phyloP scores from a whole-genome alignment of 1,139 yeast species.

The Suhomyces chickasaworum region DNA sequence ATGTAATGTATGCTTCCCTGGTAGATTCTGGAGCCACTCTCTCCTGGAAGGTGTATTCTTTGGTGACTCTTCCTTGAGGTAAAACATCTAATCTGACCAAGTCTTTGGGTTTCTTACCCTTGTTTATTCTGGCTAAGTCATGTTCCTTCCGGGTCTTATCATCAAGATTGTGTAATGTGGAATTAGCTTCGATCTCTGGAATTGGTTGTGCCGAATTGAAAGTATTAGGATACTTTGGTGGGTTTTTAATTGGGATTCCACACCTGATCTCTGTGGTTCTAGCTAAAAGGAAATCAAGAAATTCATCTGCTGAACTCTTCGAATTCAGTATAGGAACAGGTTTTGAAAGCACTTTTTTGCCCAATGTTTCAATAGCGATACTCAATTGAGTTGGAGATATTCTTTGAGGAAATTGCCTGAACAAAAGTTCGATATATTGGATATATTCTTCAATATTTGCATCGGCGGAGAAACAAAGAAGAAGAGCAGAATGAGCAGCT shows the following conservation, averaged over 20 bases:
- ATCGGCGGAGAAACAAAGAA: conserved; percentile 43
- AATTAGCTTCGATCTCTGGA: conserved; percentile 37
- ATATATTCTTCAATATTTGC: conserved; percentile 34
- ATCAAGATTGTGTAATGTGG: conserved; percentile 36
- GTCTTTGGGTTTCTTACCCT: conserved; percentile 39
- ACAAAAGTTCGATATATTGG: conserved; percentile 36
- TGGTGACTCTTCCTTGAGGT: conserved; percentile 20
- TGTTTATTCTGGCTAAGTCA: conserved; percentile 35
- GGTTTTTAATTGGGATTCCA: conserved; percentile 29
- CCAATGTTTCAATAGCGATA: conserved; percentile 60
- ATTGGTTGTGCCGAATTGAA: conserved; percentile 45
- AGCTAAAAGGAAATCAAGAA: conserved; percentile 44
- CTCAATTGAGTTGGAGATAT: conserved; percentile 60
- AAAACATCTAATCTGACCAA: conserved; percentile 23
- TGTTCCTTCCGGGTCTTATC: conserved; percentile 22
- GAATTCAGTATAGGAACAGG: conserved; percentile 26
- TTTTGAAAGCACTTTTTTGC: conserved; percentile 51
- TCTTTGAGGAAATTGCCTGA: conserved; percentile 56
- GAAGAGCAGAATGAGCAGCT: conserved; percentile 67
- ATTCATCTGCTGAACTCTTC: conserved; percentile 34
- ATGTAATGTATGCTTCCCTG: conserved; percentile 53
- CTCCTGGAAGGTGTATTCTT: conserved; percentile 25
- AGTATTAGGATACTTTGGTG: conserved; percentile 17
- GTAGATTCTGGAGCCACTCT: conserved; percentile 43
- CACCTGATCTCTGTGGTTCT: conserved; percentile 37